Evolutionary conservation across 805 yeast genomes (phyloP), one percentile per base, ranked within the genome.

Genomic region (Saturnispora halmiae): DNA sequence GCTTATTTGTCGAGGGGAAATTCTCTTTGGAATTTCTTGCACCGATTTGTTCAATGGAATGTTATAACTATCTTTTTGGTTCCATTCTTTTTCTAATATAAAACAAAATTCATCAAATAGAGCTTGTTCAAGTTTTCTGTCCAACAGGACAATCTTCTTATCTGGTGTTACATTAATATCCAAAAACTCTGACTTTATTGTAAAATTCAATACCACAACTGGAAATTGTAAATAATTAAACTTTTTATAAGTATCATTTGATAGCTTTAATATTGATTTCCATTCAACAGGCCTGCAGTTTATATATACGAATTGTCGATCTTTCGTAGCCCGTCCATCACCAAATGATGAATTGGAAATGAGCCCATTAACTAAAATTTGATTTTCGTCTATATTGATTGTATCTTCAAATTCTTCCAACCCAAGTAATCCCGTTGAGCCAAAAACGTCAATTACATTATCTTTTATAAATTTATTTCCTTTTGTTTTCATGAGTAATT

Each of bases 151-250:
- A 2, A 77, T 73, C 39, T 90, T 66, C 55, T 92, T 92, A 56
- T 92, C 96, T 0, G 98, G 97, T 0, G 95, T 79, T 1, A 92
- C 82, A 58, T 92, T 92, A 15, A 92, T 69, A 60, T 92, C 98
- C n/a, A 80, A 45, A 29, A 66, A 63, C 20, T 54, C 51, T 0
- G 82, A 66, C 31, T 72, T 68, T 5, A 85, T 54, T 11, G 53
- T 51, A 16, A 92, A 49, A 56, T 92, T 69, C 3, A 85, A 50
- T 2, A 86, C 66, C 36, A 82, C 66, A 9, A 76, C 73, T 0
- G 97, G 97, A 39, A 56, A 70, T 52, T 87, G 96, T 4, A 77
- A 65, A 50, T 75, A 70, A 49, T 87, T 88, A 58, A 72, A 85
- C 28, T 68, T 66, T 46, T 74, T 77, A 61, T 84, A 92, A 1